Evolutionary conservation across 768 basidiomycete genomes (phyloP), one percentile per base, ranked within the genome.

Genomic region (Lepiota brunneoincarnata): DNA sequence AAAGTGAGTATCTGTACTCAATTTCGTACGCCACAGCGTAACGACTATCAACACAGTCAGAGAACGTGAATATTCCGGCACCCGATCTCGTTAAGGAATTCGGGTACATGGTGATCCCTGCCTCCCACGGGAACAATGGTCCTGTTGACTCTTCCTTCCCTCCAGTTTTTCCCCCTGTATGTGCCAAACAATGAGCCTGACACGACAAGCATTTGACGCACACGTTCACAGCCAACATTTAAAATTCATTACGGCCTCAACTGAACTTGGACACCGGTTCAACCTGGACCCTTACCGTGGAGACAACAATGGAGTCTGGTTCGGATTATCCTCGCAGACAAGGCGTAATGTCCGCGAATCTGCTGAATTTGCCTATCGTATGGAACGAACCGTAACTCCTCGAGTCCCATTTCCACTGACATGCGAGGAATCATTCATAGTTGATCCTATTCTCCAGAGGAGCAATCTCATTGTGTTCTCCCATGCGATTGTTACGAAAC

Each of bases 251-350:
- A 55, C 64, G 18, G 69, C 67, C 6, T 67, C 67, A 0, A 40
- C 65, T 38, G 61, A 69, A 52, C 64, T 71, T n/a, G 69, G 69
- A 4, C 69, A 71, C 51, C 15, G 18, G 3, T 64, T 67, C 49
- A 70, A 71, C 45, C n/a, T 26, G 2, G 80, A 84, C 59, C 69
- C 78, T 2, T 74, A 78, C 61, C 70, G 72, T 40, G 83, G 82
- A n/a, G 61, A 74, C 42, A 76, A 75, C 63, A 69, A 75, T 64
- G 81, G 84, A 49, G 70, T 72, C 3, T 80, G 80, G 64, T 75
- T 87, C 65, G 77, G 58, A 75, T 73, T 15, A 78, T 85, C 52
- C 71, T 70, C 23, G 83, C 82, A 24, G 75, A 70, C 57, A 84
- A 80, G 64, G 84, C 85, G 63, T 6, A 64, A 70, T 21, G 55